Evolutionary conservation across 2,329 filamentous ascomycete genomes (phyloP).

Genomic region (Rosellinia necatrix): DNA sequence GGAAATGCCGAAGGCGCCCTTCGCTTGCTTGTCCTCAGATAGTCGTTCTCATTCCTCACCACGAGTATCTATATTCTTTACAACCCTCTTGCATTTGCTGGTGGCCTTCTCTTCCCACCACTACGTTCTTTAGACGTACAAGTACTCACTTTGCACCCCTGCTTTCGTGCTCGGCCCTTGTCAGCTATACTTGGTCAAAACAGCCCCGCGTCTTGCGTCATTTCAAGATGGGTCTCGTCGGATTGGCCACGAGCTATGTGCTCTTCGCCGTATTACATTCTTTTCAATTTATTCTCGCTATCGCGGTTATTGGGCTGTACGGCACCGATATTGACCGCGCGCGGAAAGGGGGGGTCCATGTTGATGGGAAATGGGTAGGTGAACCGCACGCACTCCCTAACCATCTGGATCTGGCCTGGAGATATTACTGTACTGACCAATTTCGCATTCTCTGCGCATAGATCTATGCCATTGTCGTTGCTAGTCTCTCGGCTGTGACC

Average conservation of each 20-base stretch:
- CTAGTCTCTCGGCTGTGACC: slow-evolving; percentile 66
- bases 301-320: slow-evolving; percentile 81
- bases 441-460: slow-evolving; percentile 39
- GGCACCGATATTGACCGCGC: slow-evolving; percentile 67
- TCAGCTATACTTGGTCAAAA: not conserved
- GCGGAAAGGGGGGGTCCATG: slow-evolving; percentile 52
- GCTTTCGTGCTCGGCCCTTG: slow-evolving; percentile 3
- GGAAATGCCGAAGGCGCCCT: slow-evolving; percentile 2
- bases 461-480: slow-evolving; percentile 75
- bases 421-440: slow-evolving; percentile 16
- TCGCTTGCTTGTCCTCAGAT: not conserved
- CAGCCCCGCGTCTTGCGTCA: slow-evolving; percentile 9
- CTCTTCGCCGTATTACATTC: slow-evolving; percentile 69
- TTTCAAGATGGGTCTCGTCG: slow-evolving; percentile 51
- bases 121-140: no score
- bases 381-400: not conserved
- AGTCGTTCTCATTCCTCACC: not conserved
- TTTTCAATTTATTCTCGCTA: slow-evolving; percentile 74
- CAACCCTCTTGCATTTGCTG: no score
- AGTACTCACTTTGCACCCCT: slow-evolving; percentile 16
- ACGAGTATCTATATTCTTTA: not conserved
- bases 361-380: slow-evolving; percentile 72
- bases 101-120: not conserved
- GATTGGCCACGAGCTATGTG: slow-evolving; percentile 54
- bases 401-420: no score